Percentiles rank a stretch among this genome's conserved stretches.
These are phyloP conservation scores for Cladophialophora psammophila DNA, from an alignment of 2,329 filamentous ascomycete species.

Conservation along the genomic window DNA sequence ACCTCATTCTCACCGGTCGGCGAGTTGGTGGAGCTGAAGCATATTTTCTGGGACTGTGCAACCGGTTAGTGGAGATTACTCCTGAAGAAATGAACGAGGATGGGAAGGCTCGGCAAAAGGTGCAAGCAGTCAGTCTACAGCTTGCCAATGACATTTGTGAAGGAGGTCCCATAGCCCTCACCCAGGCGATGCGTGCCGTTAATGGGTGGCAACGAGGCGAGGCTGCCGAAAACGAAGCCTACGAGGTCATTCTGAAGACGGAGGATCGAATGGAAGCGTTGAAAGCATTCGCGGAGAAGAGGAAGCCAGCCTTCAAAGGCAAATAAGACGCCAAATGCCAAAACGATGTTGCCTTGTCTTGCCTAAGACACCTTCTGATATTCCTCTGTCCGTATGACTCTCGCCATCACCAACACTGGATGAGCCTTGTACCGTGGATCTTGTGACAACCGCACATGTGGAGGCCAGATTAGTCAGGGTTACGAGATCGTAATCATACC, in stretches of 20 bases:
- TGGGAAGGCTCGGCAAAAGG: constrained; percentile 68
- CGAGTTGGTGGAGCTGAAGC: constrained; percentile 82
- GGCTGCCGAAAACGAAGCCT: constrained; percentile 84
- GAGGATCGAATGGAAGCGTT: constrained; percentile 90
- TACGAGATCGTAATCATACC: background rate
- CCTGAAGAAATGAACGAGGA: constrained; percentile 62
- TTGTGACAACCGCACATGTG: constrained; percentile 7
- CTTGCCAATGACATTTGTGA: constrained; percentile 87
- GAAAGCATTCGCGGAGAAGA: constrained; percentile 80
- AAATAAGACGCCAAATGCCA: constrained; percentile 22
- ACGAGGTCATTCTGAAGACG: constrained; percentile 80
- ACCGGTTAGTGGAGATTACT: constrained; percentile 83
- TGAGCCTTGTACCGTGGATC: background rate
- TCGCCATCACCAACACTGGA: background rate
- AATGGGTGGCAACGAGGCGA: constrained; percentile 70
- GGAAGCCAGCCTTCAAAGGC: constrained; percentile 71
- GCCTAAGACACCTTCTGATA: background rate
- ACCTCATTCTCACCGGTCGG: constrained; percentile 90
- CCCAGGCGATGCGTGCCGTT: constrained; percentile 81
- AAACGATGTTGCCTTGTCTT: constrained; percentile 3
- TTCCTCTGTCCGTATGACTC: constrained; percentile 8
- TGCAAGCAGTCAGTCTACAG: constrained; percentile 76
- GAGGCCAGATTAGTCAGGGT: background rate
- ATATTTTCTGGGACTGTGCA: constrained; percentile 88
- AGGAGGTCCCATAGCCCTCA: constrained; percentile 83